Conservation (phyloP, 2,329 filamentous ascomycete genomes). For the Phialocephala sp. region DNA sequence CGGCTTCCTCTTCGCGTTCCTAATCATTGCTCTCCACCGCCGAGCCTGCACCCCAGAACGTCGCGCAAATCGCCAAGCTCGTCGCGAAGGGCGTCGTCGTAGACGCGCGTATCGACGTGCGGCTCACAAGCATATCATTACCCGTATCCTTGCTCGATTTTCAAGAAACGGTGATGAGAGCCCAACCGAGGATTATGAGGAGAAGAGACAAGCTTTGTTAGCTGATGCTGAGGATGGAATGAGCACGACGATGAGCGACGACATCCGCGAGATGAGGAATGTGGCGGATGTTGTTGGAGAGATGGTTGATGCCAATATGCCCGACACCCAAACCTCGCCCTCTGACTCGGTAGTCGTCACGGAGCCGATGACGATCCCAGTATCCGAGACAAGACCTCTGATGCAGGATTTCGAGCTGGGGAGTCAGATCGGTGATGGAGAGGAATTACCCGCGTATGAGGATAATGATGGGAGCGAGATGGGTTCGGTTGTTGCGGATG, state of each 20-base stretch:
- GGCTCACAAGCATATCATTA: slow-evolving; percentile 32
- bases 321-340: not conserved
- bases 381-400: slow-evolving; percentile 8
- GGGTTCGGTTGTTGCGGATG: slow-evolving; percentile 37
- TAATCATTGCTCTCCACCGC: slow-evolving; percentile 33
- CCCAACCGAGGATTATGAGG: slow-evolving; percentile 32
- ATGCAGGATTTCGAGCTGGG: slow-evolving; percentile 23
- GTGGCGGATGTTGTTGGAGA: slow-evolving; percentile 34
- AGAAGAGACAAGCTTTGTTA: slow-evolving; percentile 32
- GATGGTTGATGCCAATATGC: slow-evolving; percentile 30
- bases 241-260: slow-evolving; percentile 34
- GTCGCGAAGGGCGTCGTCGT: slow-evolving; percentile 30
- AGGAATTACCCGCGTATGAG: slow-evolving; percentile 39
- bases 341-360: slow-evolving; percentile 3
- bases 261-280: slow-evolving; percentile 34
- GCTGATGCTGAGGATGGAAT: slow-evolving; percentile 32
- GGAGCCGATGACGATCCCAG: not conserved
- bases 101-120: slow-evolving; percentile 28
- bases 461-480: slow-evolving; percentile 36
- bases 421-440: slow-evolving; percentile 26
- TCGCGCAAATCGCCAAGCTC: slow-evolving; percentile 27
- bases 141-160: slow-evolving; percentile 25
- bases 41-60: slow-evolving; percentile 27
- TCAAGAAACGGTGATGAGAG: slow-evolving; percentile 17
- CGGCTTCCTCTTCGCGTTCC: slow-evolving; percentile 36